These are phyloP conservation scores for Jamesozyma gamospora DNA, from an alignment of 805 yeast genomes.

Conservation along the genomic window DNA sequence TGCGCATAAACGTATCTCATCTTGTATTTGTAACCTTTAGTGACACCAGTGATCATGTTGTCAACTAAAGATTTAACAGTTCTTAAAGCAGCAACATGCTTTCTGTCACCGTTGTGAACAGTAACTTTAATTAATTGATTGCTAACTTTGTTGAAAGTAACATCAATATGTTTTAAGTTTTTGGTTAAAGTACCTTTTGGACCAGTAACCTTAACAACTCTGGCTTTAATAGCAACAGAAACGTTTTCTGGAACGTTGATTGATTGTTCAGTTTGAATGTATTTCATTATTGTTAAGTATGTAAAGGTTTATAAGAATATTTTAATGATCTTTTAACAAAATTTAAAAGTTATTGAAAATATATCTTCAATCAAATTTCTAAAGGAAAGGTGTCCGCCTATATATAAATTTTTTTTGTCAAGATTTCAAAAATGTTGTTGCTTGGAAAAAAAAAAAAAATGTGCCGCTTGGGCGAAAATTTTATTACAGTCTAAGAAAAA, in stretches of 20 bases:
- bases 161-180: slow-evolving; percentile 89
- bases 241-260: slow-evolving; percentile 90
- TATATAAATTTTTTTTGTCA: too few relatives aligned
- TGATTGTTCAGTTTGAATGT: slow-evolving; percentile 78
- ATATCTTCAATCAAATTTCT: too few relatives aligned
- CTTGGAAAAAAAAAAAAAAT: too few relatives aligned
- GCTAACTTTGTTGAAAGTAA: slow-evolving; percentile 75
- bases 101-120: slow-evolving; percentile 98
- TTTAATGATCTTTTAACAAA: too few relatives aligned
- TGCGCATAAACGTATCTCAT: slow-evolving; percentile 99
- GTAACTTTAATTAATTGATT: slow-evolving; percentile 75
- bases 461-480: too few relatives aligned
- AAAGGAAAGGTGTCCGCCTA: too few relatives aligned
- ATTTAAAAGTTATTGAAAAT: too few relatives aligned
- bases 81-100: slow-evolving; percentile 99
- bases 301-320: too few relatives aligned
- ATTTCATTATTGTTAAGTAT: slow-evolving; percentile 73
- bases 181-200: slow-evolving; percentile 94
- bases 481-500: too few relatives aligned
- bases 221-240: slow-evolving; percentile 80
- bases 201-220: slow-evolving; percentile 82
- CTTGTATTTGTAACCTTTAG: slow-evolving; percentile 98
- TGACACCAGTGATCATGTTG: slow-evolving; percentile 97
- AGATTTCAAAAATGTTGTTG: too few relatives aligned
- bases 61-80: slow-evolving; percentile 92